Evolutionary conservation across 1,284 basidiomycete genomes (phyloP).

Genomic region (Sporisorium sorghi): DNA sequence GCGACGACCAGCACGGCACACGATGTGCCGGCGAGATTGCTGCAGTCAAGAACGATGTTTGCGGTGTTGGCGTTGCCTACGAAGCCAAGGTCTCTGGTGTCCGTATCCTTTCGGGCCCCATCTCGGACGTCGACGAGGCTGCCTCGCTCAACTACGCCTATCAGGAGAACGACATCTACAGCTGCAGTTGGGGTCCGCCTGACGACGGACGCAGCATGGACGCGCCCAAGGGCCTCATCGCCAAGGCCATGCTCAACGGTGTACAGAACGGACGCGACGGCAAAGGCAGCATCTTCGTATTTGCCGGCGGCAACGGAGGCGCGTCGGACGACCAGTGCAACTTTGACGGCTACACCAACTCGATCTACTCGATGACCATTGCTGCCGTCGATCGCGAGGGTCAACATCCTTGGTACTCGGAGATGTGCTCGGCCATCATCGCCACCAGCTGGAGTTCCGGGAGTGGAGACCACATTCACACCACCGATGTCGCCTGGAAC

Average conservation of each 20-base stretch:
- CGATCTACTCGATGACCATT: conserved; percentile 95
- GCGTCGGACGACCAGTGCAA: conserved; percentile 95
- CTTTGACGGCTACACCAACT: conserved; percentile 99
- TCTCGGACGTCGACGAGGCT: conserved; percentile 97
- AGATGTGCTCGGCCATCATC: conserved; percentile 96
- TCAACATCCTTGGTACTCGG: conserved; percentile 95
- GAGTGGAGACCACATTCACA: conserved; percentile 82
- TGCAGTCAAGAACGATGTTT: conserved; percentile 94
- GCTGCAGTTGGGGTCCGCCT: conserved; percentile 97
- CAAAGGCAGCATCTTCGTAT: conserved; percentile 94
- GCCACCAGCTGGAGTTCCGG: conserved; percentile 96
- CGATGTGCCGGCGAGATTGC: conserved; percentile 97
- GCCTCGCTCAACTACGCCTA: conserved; percentile 92
- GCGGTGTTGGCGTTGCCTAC: conserved; percentile 95
- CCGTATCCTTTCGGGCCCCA: conserved; percentile 94
- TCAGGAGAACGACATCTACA: conserved; percentile 91
- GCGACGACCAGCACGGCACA: conserved; percentile 96
- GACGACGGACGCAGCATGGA: conserved; percentile 97
- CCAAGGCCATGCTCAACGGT: conserved; percentile 94
- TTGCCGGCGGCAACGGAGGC: conserved; percentile 97
- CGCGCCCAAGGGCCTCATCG: conserved; percentile 88
- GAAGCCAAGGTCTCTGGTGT: conserved; percentile 90
- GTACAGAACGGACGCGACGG: conserved; percentile 89
- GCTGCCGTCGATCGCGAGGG: conserved; percentile 92
- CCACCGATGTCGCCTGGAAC: conserved; percentile 79